Evolutionary conservation across 257 asterid species (phyloP).

Genomic region (Knoxia roxburghii): DNA sequence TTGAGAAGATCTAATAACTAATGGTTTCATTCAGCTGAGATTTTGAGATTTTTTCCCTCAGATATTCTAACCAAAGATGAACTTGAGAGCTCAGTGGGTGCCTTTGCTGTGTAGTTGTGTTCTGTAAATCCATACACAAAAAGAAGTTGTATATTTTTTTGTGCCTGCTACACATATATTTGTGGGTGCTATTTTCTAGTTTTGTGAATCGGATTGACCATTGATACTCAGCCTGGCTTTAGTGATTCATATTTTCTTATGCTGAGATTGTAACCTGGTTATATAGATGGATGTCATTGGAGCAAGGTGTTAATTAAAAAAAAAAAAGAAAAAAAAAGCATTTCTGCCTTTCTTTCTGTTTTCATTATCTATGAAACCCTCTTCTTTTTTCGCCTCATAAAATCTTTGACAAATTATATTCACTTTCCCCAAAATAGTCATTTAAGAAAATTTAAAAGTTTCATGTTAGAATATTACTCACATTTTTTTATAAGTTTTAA

Average conservation of each 20-base stretch:
- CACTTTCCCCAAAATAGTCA: no score
- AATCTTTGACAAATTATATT: no score
- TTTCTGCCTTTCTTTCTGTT: background rate
- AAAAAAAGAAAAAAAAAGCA: slow-evolving; percentile 5
- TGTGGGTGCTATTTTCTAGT: slow-evolving; percentile 9
- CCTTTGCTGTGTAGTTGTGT: background rate
- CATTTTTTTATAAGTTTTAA: no score
- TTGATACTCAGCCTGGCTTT: background rate
- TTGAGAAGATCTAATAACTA: slow-evolving; percentile 49
- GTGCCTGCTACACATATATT: background rate
- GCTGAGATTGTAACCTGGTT: background rate
- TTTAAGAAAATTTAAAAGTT: no score
- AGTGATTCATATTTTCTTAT: background rate
- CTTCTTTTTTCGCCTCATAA: no score
- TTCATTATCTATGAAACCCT: background rate
- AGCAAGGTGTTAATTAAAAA: slow-evolving; percentile 6
- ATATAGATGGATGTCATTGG: slow-evolving; percentile 3
- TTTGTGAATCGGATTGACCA: background rate
- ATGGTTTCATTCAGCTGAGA: slow-evolving; percentile 2
- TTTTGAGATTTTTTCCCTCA: background rate
- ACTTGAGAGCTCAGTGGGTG: background rate
- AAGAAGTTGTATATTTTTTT: background rate
- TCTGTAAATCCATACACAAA: background rate
- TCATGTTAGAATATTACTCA: no score
- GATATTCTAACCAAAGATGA: background rate